These are phyloP conservation scores for Scutellaria minor DNA, from an alignment of 257 asterid genomes.

Conservation along the genomic window DNA sequence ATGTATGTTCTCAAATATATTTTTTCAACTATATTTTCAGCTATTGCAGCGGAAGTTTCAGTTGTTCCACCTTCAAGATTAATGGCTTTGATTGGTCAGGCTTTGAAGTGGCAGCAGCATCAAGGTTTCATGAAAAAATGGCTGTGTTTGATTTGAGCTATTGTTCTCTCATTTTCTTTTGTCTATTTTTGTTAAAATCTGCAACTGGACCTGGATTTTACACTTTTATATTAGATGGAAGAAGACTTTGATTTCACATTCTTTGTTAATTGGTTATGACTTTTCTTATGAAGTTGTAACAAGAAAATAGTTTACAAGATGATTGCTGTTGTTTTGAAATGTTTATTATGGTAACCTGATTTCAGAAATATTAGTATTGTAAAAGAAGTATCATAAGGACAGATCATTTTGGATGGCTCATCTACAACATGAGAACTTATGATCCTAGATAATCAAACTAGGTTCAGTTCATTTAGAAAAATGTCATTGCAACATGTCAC, in stretches of 20 bases:
- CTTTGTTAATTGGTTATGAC: slow-evolving; percentile 8
- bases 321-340: slow-evolving; percentile 18
- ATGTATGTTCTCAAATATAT: slow-evolving; percentile 32
- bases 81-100: slow-evolving; percentile 98
- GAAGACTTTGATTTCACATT: slow-evolving; percentile 27
- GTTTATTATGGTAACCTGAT: neutral
- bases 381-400: slow-evolving; percentile 2
- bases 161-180: slow-evolving; percentile 8
- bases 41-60: slow-evolving; percentile 93
- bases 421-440: neutral
- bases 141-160: slow-evolving; percentile 25
- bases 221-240: neutral
- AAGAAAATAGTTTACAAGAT: slow-evolving; percentile 9
- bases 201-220: slow-evolving; percentile 25
- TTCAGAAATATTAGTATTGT: neutral
- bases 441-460: neutral
- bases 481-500: neutral
- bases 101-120: slow-evolving; percentile 99
- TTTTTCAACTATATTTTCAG: slow-evolving; percentile 55
- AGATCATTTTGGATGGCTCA: slow-evolving; percentile 22
- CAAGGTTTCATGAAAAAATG: slow-evolving; percentile 65
- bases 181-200: slow-evolving; percentile 27
- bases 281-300: slow-evolving; percentile 4
- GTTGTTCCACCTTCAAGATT: slow-evolving; percentile 98
- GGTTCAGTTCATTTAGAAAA: neutral